Base-by-base conservation (phyloP, 345 rosid species). In the Cardamine occulta region DNA sequence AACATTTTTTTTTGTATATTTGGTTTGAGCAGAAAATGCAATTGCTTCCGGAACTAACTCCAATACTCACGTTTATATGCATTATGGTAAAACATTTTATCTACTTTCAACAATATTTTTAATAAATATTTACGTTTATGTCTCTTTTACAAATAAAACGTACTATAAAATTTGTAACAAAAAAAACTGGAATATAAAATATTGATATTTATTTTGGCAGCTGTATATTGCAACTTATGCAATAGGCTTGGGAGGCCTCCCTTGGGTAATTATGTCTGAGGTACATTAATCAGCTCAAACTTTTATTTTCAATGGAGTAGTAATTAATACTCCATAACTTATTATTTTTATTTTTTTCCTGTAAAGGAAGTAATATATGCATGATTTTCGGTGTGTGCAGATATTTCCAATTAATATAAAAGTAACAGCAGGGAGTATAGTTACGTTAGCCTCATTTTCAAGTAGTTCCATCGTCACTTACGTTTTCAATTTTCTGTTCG, bases 391-490 rank as follows among this genome's bases (percentile, higher is more conserved):
- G 8, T 14, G 7, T 44, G 7, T 44, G 48, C 18, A 44, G 48
- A 45, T 45, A 45, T 45, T 45, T 45, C 49, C 49, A 45, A 45
- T 45, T 1, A 45, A 45, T 15, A 45, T 45, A 45, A 45, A 45
- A 45, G 49, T 45, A 45, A 58, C 86, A 53, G 87, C 86, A 9
- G 88, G 88, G 61, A 83, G 82, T 49, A 8, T 84, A 19, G 88
- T 83, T 59, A 82, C 84, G 32, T 55, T 84, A 26, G 82, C 57
- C 72, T 64, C 72, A 18, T 85, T 82, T 82, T 72, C 84, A 39
- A 61, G 72, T 58, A 49, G 83, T 70, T 80, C 81, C 39, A n/a
- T 85, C 55, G 74, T 68, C 39, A 80, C 80, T 29, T 83, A 80
- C 72, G 40, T 80, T 29, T 84, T 84, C 80, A 84, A 84, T 39